Evolutionary conservation across 1,284 basidiomycete species (phyloP).

Genomic region (Coniophora puteana): DNA sequence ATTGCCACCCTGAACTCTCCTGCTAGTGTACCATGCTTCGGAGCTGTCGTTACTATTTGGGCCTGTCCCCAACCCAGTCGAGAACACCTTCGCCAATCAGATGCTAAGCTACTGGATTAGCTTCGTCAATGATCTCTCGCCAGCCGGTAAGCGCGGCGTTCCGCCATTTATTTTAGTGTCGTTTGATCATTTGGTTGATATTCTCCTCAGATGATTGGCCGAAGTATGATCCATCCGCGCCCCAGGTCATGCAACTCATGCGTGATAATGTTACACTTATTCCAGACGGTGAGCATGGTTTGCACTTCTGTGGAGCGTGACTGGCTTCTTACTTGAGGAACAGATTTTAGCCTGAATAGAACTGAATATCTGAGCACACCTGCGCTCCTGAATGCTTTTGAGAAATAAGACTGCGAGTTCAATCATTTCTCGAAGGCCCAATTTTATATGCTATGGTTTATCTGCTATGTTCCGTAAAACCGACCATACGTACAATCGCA

Average conservation of each 20-base stretch:
- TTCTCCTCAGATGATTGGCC: constrained; percentile 41
- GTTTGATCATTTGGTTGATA: constrained; percentile 1
- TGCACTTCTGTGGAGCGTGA: not conserved
- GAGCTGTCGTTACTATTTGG: constrained; percentile 49
- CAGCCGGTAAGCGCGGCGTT: constrained; percentile 36
- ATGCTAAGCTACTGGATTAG: constrained; percentile 50
- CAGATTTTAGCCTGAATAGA: not conserved
- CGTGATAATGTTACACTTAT: constrained; percentile 48
- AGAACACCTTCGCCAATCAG: constrained; percentile 42
- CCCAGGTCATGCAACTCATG: constrained; percentile 42
- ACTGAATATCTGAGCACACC: not conserved
- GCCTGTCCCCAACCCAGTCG: constrained; percentile 37
- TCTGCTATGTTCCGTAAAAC: no score
- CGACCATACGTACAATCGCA: no score
- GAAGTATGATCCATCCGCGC: constrained; percentile 30
- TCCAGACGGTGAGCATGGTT: constrained; percentile 39
- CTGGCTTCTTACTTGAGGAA: not conserved
- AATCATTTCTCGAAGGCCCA: no score
- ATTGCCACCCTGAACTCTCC: not conserved
- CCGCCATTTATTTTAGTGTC: no score
- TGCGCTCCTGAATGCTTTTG: not conserved
- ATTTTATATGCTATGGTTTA: no score
- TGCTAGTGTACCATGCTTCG: constrained; percentile 46
- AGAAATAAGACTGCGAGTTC: not conserved
- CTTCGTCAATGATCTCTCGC: constrained; percentile 49